Conservation (phyloP, 306 rosid species). For the Calophaca sinica region DNA sequence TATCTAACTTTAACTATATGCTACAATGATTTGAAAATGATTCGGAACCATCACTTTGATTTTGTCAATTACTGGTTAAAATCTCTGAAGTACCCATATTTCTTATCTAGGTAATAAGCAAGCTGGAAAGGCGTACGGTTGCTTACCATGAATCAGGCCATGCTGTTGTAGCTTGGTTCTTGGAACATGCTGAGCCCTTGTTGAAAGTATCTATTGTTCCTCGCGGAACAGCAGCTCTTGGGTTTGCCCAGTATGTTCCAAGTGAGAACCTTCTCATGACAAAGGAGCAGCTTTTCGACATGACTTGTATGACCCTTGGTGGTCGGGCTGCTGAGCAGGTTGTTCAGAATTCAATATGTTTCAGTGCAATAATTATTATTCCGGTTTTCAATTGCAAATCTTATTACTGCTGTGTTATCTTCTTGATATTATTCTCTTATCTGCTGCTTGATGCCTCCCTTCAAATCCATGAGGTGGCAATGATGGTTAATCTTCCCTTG, state of each 20-base stretch:
- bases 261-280: conserved; percentile 94
- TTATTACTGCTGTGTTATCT: not conserved
- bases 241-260: conserved; percentile 96
- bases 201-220: conserved; percentile 95
- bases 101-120: conserved; percentile 83
- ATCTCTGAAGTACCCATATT: conserved; percentile 29
- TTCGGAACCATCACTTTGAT: not conserved
- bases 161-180: conserved; percentile 97
- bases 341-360: not conserved
- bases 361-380: too few relatives aligned
- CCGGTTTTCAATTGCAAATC: not conserved
- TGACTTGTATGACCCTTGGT: conserved; percentile 97
- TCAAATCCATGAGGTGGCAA: not conserved
- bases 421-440: not conserved
- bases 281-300: conserved; percentile 92
- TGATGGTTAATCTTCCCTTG: conserved; percentile 22
- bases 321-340: conserved; percentile 99
- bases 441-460: not conserved
- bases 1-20: not conserved
- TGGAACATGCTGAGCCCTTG: conserved; percentile 86
- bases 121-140: conserved; percentile 89
- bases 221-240: conserved; percentile 96
- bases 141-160: conserved; percentile 98
- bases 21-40: conserved; percentile 21
- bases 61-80: conserved; percentile 11